Base-by-base conservation (phyloP, 164 flowering plant species). In the Berberis vulgaris region DNA sequence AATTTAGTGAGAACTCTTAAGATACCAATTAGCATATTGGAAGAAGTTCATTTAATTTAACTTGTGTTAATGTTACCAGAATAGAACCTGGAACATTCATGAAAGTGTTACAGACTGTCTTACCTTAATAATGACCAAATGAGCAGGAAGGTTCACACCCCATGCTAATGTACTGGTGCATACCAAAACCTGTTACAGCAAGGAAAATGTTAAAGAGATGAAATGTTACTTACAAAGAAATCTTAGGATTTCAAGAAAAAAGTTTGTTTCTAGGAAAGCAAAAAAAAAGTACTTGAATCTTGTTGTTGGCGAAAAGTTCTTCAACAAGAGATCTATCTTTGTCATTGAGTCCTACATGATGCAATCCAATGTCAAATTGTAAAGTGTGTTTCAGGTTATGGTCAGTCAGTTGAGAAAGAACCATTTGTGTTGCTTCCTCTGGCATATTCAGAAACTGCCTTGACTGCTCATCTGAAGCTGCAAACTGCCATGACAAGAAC, bases 71-170 rank as follows among this genome's bases (percentile, higher is more conserved):
- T n/a, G n/a, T n/a, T n/a, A n/a, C n/a, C n/a, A n/a, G n/a, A n/a
- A n/a, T n/a, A n/a, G n/a, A n/a, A n/a, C n/a, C n/a, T n/a, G n/a
- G n/a, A n/a, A n/a, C n/a, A n/a, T n/a, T n/a, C n/a, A n/a, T n/a
- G 49, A 46, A 46, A 4, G 49, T 46, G 7, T 10, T 10, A 50
- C n/a, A 10, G n/a, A 10, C n/a, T 10, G n/a, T 26, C 69, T 71
- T 53, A 89, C 99, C 99, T 94, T 94, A 61, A 94, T 89, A 52
- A 94, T 87, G 60, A 94, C 99, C 41, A 94, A 81, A 80, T 94
- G 99, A 42, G 99, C 99, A 10, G 99, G 99, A 80, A 94, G 96
- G 67, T 94, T 94, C 42, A 94, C 99, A 62, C 99, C 97, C 99
- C 99, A 94, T 45, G 99, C 99, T 69, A 91, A 74, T 65, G 99